These are phyloP conservation scores for Xylaria sp. DNA, from an alignment of 2,329 filamentous ascomycete genomes.

Conservation along the genomic window DNA sequence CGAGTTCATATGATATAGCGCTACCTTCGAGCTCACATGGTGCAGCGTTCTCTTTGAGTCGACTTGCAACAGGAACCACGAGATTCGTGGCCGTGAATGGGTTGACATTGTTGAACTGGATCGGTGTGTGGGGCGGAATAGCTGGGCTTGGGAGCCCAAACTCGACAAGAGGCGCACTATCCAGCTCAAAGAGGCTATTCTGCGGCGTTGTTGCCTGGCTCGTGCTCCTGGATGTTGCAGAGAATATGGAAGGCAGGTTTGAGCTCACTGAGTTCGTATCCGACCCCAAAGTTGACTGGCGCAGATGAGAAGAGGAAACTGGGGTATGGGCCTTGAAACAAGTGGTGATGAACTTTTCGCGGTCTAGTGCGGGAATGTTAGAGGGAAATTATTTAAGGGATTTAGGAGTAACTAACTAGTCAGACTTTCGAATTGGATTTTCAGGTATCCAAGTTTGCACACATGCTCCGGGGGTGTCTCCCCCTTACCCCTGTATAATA, in stretches of 20 bases:
- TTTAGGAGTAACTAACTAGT: constrained; percentile 17
- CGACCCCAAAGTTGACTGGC: not conserved
- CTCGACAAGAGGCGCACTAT: constrained; percentile 1
- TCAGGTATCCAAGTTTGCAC: constrained; percentile 27
- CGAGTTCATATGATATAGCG: too few species aligned
- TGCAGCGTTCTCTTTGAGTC: too few species aligned
- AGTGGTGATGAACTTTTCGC: constrained; percentile 33
- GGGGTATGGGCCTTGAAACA: constrained; percentile 32
- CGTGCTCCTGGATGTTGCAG: not conserved
- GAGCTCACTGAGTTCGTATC: constrained; percentile 4
- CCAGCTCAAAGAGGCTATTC: constrained; percentile 3
- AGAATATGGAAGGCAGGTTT: constrained; percentile 6
- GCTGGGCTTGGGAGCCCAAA: constrained; percentile 24
- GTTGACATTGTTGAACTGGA: constrained; percentile 1
- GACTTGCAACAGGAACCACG: not conserved
- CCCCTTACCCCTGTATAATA: constrained; percentile 30
- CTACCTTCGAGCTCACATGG: too few species aligned
- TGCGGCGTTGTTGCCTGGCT: constrained; percentile 15
- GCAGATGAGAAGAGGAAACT: not conserved
- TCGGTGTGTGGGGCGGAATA: not conserved
- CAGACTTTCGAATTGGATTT: constrained; percentile 32
- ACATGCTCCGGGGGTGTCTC: constrained; percentile 25
- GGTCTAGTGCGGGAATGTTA: constrained; percentile 20
- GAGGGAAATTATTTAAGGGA: not conserved
- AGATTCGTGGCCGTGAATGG: constrained; percentile 1